These are phyloP conservation scores for Piper longum DNA, from an alignment of 164 flowering plant species.

Conservation along the genomic window DNA sequence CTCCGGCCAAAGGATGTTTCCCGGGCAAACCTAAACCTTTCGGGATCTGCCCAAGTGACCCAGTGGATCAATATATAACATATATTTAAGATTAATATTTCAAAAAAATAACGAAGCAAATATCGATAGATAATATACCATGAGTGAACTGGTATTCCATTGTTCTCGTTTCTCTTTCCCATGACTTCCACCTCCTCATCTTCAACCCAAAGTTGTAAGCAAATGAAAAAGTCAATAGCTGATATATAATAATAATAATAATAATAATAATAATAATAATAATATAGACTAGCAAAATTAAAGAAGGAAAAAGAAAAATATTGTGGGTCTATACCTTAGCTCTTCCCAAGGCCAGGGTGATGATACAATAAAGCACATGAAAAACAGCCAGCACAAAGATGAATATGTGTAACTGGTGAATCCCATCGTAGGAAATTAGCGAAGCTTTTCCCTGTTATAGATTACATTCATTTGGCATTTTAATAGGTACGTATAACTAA, in stretches of 20 bases:
- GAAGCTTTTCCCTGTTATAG: neutral
- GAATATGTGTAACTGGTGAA: constrained; percentile 37
- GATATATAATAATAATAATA: neutral
- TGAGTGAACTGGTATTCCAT: constrained; percentile 49
- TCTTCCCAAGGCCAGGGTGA: constrained; percentile 38
- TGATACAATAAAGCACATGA: constrained; percentile 30
- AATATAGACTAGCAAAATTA: too few species aligned
- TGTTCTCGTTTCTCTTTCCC: constrained; percentile 67
- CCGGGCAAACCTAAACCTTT: constrained; percentile 61
- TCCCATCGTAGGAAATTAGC: constrained; percentile 18
- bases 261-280: neutral
- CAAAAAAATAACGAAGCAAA: neutral
- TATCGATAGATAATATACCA: constrained; percentile 18
- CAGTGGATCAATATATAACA: neutral
- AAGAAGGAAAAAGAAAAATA: neutral
- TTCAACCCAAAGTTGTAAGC: constrained; percentile 7
- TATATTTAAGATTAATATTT: neutral
- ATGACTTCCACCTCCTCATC: constrained; percentile 68
- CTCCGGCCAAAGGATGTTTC: constrained; percentile 68
- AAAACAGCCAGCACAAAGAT: constrained; percentile 38
- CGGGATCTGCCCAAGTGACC: constrained; percentile 46
- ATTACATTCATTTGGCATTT: neutral
- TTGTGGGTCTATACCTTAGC: constrained; percentile 23
- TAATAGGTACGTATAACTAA: too few species aligned
- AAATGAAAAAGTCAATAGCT: neutral